Percentiles rank a stretch among this genome's conserved stretches.
phyloP scores from a whole-genome alignment of 2,329 filamentous ascomycete species.

The Microdochium paspali region DNA sequence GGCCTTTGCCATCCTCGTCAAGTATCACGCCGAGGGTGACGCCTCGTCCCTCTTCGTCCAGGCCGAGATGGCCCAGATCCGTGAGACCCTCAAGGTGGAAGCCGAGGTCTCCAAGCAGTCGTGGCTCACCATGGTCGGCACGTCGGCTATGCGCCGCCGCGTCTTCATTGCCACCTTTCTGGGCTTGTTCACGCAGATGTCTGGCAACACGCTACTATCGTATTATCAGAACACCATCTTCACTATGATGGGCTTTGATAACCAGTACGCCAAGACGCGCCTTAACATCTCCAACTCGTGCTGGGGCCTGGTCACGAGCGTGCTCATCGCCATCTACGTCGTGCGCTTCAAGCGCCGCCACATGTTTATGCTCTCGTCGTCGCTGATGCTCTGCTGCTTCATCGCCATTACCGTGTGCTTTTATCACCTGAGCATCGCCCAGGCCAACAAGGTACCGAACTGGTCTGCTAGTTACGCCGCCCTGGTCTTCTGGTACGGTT shows the following conservation, averaged over 20 bases:
- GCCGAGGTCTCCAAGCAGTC: slow-evolving; percentile 36
- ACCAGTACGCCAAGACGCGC: slow-evolving; percentile 29
- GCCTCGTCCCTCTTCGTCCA: slow-evolving; percentile 35
- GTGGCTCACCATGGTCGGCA: slow-evolving; percentile 30
- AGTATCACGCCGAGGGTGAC: slow-evolving; percentile 35
- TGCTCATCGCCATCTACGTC: slow-evolving; percentile 28
- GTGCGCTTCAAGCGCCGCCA: slow-evolving; percentile 23
- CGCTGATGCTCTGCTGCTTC: slow-evolving; percentile 33
- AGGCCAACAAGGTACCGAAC: slow-evolving; percentile 18
- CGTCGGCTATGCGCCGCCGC: slow-evolving; percentile 27
- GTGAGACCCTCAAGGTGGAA: slow-evolving; percentile 43
- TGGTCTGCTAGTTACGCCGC: slow-evolving; percentile 18
- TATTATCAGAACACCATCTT: slow-evolving; percentile 22
- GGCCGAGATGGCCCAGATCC: slow-evolving; percentile 47
- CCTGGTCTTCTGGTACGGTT: slow-evolving; percentile 52
- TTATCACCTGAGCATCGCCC: slow-evolving; percentile 22
- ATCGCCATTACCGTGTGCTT: slow-evolving; percentile 41
- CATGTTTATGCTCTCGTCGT: slow-evolving; percentile 30
- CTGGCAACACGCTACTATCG: slow-evolving; percentile 28
- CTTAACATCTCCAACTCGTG: slow-evolving; percentile 34
- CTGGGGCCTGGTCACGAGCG: slow-evolving; percentile 34
- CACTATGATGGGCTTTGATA: slow-evolving; percentile 31
- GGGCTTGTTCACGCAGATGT: slow-evolving; percentile 29
- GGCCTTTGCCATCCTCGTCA: slow-evolving; percentile 36
- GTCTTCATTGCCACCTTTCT: slow-evolving; percentile 26